These are phyloP conservation scores for Porpolomopsis calyptriformis DNA, from an alignment of 768 basidiomycete genomes.

Conservation along the genomic window DNA sequence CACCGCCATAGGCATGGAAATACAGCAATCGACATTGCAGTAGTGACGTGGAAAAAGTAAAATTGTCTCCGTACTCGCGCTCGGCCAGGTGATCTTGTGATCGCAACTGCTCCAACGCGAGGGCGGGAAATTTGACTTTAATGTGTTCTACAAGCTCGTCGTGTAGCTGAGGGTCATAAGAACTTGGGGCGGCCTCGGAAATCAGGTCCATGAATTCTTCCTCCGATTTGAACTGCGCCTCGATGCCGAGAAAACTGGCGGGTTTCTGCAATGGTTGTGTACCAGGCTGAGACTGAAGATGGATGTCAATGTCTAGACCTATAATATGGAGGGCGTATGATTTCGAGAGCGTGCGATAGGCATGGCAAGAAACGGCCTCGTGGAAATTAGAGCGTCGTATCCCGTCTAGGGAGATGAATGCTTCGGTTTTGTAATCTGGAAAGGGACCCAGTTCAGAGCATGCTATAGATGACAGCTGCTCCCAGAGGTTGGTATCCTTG, in stretches of 20 bases:
- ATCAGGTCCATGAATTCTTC: conserved; percentile 59
- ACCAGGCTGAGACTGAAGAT: conserved; percentile 32
- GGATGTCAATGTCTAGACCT: conserved; percentile 62
- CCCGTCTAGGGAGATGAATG: conserved; percentile 39
- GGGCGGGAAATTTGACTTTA: conserved; percentile 40
- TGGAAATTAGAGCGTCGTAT: conserved; percentile 44
- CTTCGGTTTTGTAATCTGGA: conserved; percentile 53
- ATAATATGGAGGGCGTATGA: conserved; percentile 67
- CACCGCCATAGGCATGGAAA: conserved; percentile 29
- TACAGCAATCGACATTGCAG: conserved; percentile 53
- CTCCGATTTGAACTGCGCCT: conserved; percentile 45
- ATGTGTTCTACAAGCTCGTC: conserved; percentile 46
- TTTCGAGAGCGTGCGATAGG: conserved; percentile 63
- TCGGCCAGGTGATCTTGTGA: conserved; percentile 50
- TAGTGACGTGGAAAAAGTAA: conserved; percentile 55
- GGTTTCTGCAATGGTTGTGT: conserved; percentile 37
- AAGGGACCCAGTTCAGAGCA: conserved; percentile 62
- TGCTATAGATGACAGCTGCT: conserved; percentile 49
- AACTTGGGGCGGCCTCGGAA: conserved; percentile 56
- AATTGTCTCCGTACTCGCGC: conserved; percentile 73
- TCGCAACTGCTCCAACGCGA: conserved; percentile 56
- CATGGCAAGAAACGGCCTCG: conserved; percentile 48
- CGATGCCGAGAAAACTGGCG: conserved; percentile 48
- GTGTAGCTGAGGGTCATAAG: conserved; percentile 65
- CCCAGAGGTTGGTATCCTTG: conserved; percentile 57